Evolutionary conservation across 2,329 filamentous ascomycete species (phyloP).

Genomic region (Penicillium sp.): DNA sequence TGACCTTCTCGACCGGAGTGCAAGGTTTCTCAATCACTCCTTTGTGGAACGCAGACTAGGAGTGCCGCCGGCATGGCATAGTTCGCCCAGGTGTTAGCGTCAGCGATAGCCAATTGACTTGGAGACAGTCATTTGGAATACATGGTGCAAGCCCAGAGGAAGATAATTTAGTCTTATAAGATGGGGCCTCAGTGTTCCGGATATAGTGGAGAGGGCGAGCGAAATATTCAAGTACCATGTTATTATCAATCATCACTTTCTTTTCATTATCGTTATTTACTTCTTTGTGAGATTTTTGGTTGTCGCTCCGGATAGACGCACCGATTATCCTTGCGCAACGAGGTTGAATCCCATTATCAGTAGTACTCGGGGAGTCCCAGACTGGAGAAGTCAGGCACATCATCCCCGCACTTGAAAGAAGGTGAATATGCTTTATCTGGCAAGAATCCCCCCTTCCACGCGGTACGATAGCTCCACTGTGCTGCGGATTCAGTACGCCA

Average conservation of each 20-base stretch:
- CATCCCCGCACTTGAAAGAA: conserved; percentile 65
- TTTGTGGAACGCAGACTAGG: neutral
- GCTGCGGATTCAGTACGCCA: conserved; percentile 85
- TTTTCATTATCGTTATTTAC: neutral
- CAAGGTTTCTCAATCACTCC: neutral
- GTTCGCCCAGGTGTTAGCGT: no score
- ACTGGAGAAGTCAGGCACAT: conserved; percentile 47
- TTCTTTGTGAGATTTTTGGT: neutral
- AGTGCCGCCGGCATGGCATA: neutral
- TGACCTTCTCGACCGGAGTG: neutral
- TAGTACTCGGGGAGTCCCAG: conserved; percentile 47
- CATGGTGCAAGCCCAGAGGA: no score
- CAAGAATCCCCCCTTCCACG: conserved; percentile 75
- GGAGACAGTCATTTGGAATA: no score
- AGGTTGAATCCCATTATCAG: conserved; percentile 25
- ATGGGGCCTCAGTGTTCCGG: no score
- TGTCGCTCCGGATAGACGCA: neutral
- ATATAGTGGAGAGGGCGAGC: no score
- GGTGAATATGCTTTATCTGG: conserved; percentile 72
- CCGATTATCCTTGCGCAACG: neutral
- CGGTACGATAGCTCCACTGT: conserved; percentile 72
- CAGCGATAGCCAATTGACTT: no score
- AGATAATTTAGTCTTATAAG: no score
- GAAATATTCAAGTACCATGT: no score
- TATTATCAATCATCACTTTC: neutral